Base-by-base conservation (phyloP, 176 grass and related monocot genomes). In the Triticum urartu region DNA sequence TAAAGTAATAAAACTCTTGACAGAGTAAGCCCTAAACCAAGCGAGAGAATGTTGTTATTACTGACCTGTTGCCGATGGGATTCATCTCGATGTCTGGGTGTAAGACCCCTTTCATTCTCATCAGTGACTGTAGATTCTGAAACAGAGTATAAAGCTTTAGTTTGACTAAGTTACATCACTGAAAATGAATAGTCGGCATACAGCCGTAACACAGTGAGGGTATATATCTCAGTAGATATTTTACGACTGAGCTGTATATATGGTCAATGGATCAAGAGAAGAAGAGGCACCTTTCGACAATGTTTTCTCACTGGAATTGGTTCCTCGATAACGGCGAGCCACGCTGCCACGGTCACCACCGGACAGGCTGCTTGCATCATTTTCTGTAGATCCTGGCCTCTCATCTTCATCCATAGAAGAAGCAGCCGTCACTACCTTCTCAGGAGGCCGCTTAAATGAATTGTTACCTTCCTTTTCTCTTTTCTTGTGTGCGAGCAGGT, bases 401-500 rank as follows among this genome's bases (percentile, higher is more conserved):
- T 95, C 97, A 43, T 98, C 94, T 86, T 98, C 97, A 67, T 95
- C 97, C 0, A 92, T 65, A 34, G 91, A 90, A 88, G n/a, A 47
- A 10, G 87, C 68, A 5, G 86, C 72, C 34, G 87, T 86, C 22
- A 86, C 64, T 42, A 86, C 81, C 77, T 88, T 87, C 30, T 72
- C 86, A 87, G 84, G 68, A 25, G 97, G 94, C 0, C 58, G 84
- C 87, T 92, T 94, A 79, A 95, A 95, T 4, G 50, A 75, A 82
- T 52, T 88, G 73, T 58, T 61, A 0, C 52, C 88, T 77, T 85
- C 88, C 0, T 68, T 62, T 24, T 70, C 96, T 72, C 92, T 90
- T 64, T 98, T 98, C 43, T 68, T 86, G 64, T 60, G 88, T 35
- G 97, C 97, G 58, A 98, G 91, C 38, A 88, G 67, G 79, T 98